Conservation (phyloP, 352 stramenopile genomes). For the Globisporangium solare region DNA sequence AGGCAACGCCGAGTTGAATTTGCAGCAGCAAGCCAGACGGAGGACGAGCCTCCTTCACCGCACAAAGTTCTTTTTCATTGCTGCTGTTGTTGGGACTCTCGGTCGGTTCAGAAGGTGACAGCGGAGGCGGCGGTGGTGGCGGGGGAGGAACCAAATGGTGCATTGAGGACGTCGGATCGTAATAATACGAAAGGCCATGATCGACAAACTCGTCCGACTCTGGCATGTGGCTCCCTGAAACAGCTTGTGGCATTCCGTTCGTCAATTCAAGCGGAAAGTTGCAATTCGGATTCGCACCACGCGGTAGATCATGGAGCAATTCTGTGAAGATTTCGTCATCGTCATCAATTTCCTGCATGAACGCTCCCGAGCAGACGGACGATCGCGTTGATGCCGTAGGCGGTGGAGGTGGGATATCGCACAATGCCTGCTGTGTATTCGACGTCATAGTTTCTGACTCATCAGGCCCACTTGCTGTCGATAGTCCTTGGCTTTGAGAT, state of each 20-base stretch:
- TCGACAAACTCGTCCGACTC: constrained; percentile 33
- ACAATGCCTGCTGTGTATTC: not conserved
- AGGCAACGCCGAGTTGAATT: too few species aligned
- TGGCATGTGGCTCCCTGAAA: constrained; percentile 8
- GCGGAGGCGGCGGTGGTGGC: constrained; percentile 21
- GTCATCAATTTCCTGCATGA: constrained; percentile 67
- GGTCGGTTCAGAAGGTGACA: not conserved
- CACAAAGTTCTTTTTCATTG: too few species aligned
- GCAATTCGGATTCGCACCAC: constrained; percentile 18
- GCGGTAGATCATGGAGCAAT: constrained; percentile 6
- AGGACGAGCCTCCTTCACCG: too few species aligned
- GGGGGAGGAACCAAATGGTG: constrained; percentile 17
- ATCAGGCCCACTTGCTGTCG: too few species aligned
- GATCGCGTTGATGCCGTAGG: not conserved
- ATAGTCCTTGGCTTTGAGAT: too few species aligned
- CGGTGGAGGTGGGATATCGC: constrained; percentile 4
- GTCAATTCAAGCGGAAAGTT: too few species aligned
- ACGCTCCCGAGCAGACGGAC: constrained; percentile 23
- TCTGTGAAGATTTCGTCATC: constrained; percentile 25
- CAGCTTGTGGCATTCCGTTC: not conserved
- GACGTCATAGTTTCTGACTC: too few species aligned
- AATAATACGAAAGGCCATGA: constrained; percentile 55
- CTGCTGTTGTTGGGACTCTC: too few species aligned
- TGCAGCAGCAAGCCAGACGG: too few species aligned
- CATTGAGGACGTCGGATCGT: constrained; percentile 24